A percentile compares a stretch with the other conserved stretches of the same genome.
Evolutionary conservation across 2,329 filamentous ascomycete species (phyloP).

Genomic region (Fusarium solani-melongenae): DNA sequence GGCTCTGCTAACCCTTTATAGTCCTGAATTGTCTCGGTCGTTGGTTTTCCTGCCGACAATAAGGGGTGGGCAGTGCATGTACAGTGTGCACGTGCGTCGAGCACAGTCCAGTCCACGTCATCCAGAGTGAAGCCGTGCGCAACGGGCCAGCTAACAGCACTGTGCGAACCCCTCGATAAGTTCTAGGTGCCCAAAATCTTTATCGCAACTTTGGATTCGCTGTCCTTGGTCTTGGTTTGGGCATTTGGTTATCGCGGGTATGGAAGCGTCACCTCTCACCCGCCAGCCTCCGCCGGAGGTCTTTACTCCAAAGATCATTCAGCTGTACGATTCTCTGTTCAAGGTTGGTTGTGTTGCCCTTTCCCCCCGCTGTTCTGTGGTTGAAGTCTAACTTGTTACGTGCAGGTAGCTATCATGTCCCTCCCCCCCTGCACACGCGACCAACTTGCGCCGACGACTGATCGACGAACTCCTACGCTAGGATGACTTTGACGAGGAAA

Average conservation of each 20-base stretch:
- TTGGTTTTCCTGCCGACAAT: neutral
- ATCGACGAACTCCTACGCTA: slow-evolving; percentile 49
- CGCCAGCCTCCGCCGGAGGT: slow-evolving; percentile 90
- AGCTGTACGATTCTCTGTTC: slow-evolving; percentile 88
- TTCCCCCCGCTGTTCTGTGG: neutral
- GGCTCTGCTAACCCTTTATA: neutral
- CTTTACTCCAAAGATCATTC: slow-evolving; percentile 94
- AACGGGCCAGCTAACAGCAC: slow-evolving; percentile 6
- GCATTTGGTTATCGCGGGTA: slow-evolving; percentile 49
- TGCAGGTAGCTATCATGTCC: neutral
- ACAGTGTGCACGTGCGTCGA: neutral
- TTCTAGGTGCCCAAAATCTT: slow-evolving; percentile 19
- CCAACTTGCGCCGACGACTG: slow-evolving; percentile 42
- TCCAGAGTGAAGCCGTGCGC: slow-evolving; percentile 8
- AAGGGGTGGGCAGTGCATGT: neutral
- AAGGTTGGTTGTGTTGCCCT: slow-evolving; percentile 59
- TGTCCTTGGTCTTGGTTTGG: neutral
- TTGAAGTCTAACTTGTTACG: neutral
- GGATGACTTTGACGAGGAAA: slow-evolving; percentile 74
- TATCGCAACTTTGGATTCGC: slow-evolving; percentile 27
- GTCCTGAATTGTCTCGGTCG: neutral
- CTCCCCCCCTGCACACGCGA: slow-evolving; percentile 11
- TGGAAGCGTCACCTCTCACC: slow-evolving; percentile 93
- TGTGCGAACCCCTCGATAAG: slow-evolving; percentile 17
- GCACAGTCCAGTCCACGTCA: neutral